phyloP scores from a whole-genome alignment of 176 grass and related monocot species.

The Eragrostis nindensis region DNA sequence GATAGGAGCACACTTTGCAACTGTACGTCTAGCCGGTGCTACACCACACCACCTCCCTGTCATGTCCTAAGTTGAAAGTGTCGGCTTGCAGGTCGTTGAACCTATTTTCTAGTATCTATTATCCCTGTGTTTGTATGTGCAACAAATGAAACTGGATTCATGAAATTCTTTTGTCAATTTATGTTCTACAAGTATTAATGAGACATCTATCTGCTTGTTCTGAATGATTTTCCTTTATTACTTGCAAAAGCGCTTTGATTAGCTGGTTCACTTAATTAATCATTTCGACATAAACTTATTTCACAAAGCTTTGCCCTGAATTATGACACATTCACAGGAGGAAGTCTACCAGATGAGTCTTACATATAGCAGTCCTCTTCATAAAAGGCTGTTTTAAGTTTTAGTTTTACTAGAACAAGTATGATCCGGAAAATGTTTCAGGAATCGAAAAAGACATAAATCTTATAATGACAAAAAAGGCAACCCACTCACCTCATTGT shows the following conservation, averaged over 20 bases:
- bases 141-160: no score
- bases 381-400: no score
- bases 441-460: no score
- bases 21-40: slow-evolving; percentile 90
- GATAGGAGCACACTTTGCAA: slow-evolving; percentile 85
- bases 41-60: slow-evolving; percentile 85
- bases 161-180: not conserved
- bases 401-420: no score
- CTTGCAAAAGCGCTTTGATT: slow-evolving; percentile 17
- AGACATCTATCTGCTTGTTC: slow-evolving; percentile 17
- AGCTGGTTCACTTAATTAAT: slow-evolving; percentile 23
- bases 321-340: no score
- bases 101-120: slow-evolving; percentile 18
- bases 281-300: no score
- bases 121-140: not conserved
- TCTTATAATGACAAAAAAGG: no score
- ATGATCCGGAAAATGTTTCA: no score
- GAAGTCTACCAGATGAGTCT: no score
- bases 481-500: no score
- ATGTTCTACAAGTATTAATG: slow-evolving; percentile 22
- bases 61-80: slow-evolving; percentile 84
- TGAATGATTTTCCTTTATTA: slow-evolving; percentile 20
- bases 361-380: no score
- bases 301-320: no score
- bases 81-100: slow-evolving; percentile 90